Conservation (phyloP, 495 filamentous ascomycete genomes). For the Hamigera avellanea region DNA sequence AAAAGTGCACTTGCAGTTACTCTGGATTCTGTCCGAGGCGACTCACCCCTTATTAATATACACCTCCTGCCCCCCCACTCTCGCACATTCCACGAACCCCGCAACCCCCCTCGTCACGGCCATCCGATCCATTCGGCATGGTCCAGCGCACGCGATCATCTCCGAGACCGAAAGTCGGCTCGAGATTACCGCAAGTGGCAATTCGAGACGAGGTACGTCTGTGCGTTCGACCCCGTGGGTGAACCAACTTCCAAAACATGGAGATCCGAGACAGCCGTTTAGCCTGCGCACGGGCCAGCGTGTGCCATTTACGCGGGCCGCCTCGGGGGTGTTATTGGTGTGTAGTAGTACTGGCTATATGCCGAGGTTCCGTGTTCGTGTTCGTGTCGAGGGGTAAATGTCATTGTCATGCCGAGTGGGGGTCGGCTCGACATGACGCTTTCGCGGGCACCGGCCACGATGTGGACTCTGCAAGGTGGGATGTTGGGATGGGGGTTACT, state of each 20-base stretch:
- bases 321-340: neutral
- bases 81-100: neutral
- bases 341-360: too few species aligned
- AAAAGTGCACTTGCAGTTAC: too few species aligned
- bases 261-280: neutral
- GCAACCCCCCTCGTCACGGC: neutral
- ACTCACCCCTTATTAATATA: slow-evolving; percentile 5
- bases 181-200: slow-evolving; percentile 3
- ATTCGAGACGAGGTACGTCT: slow-evolving; percentile 6
- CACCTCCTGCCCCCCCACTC: slow-evolving; percentile 1
- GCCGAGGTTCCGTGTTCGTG: too few species aligned
- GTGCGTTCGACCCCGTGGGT: slow-evolving; percentile 1
- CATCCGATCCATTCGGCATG: neutral
- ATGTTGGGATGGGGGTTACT: neutral
- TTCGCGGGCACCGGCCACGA: too few species aligned
- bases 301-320: slow-evolving; percentile 2
- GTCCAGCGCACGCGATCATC: neutral
- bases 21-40: too few species aligned
- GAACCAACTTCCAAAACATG: slow-evolving; percentile 3
- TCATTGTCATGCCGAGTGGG: too few species aligned
- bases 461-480: too few species aligned
- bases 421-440: too few species aligned
- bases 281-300: too few species aligned
- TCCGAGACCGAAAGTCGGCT: slow-evolving; percentile 1
- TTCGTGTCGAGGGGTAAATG: too few species aligned